A percentile compares a stretch with the other conserved stretches of the same genome.
phyloP scores from a whole-genome alignment of 108 stramenopile species.

The Seminavis robusta region DNA sequence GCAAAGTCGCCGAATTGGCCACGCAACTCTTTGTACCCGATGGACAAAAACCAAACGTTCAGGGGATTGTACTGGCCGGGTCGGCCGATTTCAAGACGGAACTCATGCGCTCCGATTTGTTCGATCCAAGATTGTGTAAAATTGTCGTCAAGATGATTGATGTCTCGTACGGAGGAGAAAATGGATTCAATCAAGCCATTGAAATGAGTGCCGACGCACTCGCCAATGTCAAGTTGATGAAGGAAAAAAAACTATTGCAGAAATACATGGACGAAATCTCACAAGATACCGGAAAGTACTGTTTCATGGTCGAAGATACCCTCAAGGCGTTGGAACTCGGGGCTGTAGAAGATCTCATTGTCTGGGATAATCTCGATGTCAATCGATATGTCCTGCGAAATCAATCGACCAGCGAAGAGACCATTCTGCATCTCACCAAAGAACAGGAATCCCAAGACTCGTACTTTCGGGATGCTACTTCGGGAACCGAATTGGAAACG shows the following conservation, averaged over 20 bases:
- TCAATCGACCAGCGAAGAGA: slow-evolving; percentile 77
- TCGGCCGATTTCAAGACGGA: slow-evolving; percentile 98
- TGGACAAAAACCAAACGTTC: slow-evolving; percentile 93
- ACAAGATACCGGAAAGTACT: slow-evolving; percentile 98
- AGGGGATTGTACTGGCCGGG: slow-evolving; percentile 95
- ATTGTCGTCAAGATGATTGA: slow-evolving; percentile 98
- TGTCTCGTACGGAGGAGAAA: slow-evolving; percentile 96
- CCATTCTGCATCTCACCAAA: slow-evolving; percentile 84
- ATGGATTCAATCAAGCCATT: slow-evolving; percentile 99
- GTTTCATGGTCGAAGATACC: slow-evolving; percentile 99
- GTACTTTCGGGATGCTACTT: slow-evolving; percentile 85
- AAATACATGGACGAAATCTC: slow-evolving; percentile 98
- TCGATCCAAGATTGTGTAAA: slow-evolving; percentile 90
- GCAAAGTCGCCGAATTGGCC: slow-evolving; percentile 97
- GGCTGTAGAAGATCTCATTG: slow-evolving; percentile 96
- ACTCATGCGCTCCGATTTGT: slow-evolving; percentile 91
- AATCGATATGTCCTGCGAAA: slow-evolving; percentile 84
- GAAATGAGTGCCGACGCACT: slow-evolving; percentile 93
- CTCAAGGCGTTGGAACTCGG: slow-evolving; percentile 96
- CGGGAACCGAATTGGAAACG: slow-evolving; percentile 93
- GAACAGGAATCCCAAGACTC: slow-evolving; percentile 86
- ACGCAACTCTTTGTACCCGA: slow-evolving; percentile 97
- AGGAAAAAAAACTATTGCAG: slow-evolving; percentile 98
- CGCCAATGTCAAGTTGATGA: slow-evolving; percentile 96
- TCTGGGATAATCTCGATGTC: slow-evolving; percentile 94